Evolutionary conservation across 1,284 basidiomycete genomes (phyloP), one percentile per base, ranked within the genome.

Genomic region (Golubevia pallescens): DNA sequence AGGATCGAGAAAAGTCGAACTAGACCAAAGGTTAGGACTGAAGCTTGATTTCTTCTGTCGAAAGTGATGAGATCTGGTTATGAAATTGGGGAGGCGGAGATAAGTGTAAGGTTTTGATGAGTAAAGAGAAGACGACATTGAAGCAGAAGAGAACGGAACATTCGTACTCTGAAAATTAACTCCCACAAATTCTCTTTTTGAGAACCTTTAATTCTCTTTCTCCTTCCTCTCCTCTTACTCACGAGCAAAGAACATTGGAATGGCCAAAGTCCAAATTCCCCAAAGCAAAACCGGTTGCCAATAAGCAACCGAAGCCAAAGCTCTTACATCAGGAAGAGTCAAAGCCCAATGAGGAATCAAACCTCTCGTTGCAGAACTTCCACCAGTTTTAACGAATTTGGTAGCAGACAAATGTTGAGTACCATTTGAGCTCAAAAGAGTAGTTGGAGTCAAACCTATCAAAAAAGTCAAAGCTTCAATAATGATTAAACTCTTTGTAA

Each of bases 281-380:
- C 78, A 80, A 53, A 80, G 69, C 6, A 68, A 54, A 7, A 80
- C 63, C 24, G 74, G 74, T 20, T 70, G 68, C 73, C 74, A 75
- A 61, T 77, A 78, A 62, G 58, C 66, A 19, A 73, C 38, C 62
- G 68, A 67, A 56, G 71, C 42, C 61, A 75, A 34, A 21, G 65
- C 71, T 21, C 67, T 68, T 2, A 64, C 66, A 55, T 78, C 57
- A 20, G 75, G 74, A 38, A 74, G 34, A 13, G 78, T 75, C 62
- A 78, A 58, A 59, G 68, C 70, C 63, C 69, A 76, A 67, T 77
- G 73, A 21, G 76, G 72, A 6, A 76, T 67, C 52, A 69, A 68
- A 57, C 65, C 67, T 10, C 64, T 68, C 63, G 73, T 68, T 63
- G 69, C 70, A 4, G 61, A 62, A 64, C 71, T 70, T 57, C 67